Conservation (phyloP, 805 yeast genomes). For the Pichia nanzhaoensis region DNA sequence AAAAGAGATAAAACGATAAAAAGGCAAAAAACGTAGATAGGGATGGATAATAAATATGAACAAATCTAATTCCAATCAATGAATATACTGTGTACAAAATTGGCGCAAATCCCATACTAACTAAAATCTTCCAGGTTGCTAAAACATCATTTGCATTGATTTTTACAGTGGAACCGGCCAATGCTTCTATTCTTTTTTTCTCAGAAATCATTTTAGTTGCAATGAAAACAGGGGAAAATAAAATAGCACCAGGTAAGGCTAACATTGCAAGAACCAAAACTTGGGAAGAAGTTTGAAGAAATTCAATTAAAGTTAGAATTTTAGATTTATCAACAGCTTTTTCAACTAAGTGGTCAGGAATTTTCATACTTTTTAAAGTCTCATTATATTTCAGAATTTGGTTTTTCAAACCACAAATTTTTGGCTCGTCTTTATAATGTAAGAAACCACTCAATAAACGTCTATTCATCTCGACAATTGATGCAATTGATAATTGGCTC, state of each 20-base stretch:
- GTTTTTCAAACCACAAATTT: conserved; percentile 50
- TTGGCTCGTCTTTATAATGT: conserved; percentile 63
- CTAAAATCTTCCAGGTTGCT: conserved; percentile 95
- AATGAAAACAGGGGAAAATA: conserved; percentile 84
- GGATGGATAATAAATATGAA: conserved; percentile 20
- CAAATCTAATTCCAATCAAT: conserved; percentile 41
- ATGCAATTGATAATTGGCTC: conserved; percentile 66
- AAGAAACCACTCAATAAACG: conserved; percentile 77
- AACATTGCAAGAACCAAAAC: conserved; percentile 50
- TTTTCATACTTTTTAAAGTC: conserved; percentile 39
- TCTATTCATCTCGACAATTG: conserved; percentile 87
- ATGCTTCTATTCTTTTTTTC: conserved; percentile 67
- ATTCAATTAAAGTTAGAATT: conserved; percentile 19
- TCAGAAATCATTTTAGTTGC: conserved; percentile 69
- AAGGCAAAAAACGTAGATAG: conserved; percentile 25
- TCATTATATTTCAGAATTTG: conserved; percentile 68
- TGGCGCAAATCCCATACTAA: conserved; percentile 86
- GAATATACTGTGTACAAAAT: conserved; percentile 78
- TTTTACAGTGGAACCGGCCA: conserved; percentile 83
- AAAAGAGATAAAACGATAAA: conserved; percentile 50
- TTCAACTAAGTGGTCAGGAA: conserved; percentile 59
- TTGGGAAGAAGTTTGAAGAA: conserved; percentile 32
- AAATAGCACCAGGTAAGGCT: conserved; percentile 80
- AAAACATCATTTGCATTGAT: conserved; percentile 89
- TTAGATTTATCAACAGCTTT: conserved; percentile 27